These are phyloP conservation scores for Bipolaris zeicola DNA, from an alignment of 2,329 filamentous ascomycete species.

Conservation along the genomic window DNA sequence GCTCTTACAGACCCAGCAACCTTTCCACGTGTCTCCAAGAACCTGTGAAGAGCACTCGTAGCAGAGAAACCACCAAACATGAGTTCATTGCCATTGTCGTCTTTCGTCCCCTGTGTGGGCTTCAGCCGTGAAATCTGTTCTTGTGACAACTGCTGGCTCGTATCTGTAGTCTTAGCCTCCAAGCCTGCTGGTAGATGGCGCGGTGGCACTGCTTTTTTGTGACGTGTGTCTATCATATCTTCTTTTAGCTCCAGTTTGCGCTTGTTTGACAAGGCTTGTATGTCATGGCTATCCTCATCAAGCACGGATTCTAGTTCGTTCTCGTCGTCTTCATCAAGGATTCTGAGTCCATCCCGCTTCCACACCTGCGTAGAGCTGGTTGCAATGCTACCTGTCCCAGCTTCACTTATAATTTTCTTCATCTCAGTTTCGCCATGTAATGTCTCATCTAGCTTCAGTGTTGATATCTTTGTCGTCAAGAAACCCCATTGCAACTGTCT, in stretches of 20 bases:
- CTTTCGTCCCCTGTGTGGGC: not conserved
- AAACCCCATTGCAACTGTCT: constrained; percentile 55
- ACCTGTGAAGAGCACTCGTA: constrained; percentile 54
- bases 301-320: constrained; percentile 30
- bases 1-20: not conserved
- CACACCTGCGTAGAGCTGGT: constrained; percentile 53
- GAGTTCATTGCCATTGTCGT: constrained; percentile 19
- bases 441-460: constrained; percentile 46
- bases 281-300: constrained; percentile 31
- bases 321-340: constrained; percentile 52
- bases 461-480: constrained; percentile 51
- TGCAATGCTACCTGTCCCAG: constrained; percentile 42
- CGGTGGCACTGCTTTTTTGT: not conserved
- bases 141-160: not conserved
- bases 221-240: constrained; percentile 4
- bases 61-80: constrained; percentile 51
- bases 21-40: constrained; percentile 56
- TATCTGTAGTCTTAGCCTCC: not conserved
- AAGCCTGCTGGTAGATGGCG: not conserved
- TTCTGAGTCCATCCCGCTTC: constrained; percentile 56
- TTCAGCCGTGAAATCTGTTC: not conserved
- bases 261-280: constrained; percentile 50
- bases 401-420: constrained; percentile 42
- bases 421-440: constrained; percentile 51
- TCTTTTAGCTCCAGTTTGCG: constrained; percentile 33